These are phyloP conservation scores for Hypomyces rosellus DNA, from an alignment of 2,329 filamentous ascomycete species.

Conservation along the genomic window DNA sequence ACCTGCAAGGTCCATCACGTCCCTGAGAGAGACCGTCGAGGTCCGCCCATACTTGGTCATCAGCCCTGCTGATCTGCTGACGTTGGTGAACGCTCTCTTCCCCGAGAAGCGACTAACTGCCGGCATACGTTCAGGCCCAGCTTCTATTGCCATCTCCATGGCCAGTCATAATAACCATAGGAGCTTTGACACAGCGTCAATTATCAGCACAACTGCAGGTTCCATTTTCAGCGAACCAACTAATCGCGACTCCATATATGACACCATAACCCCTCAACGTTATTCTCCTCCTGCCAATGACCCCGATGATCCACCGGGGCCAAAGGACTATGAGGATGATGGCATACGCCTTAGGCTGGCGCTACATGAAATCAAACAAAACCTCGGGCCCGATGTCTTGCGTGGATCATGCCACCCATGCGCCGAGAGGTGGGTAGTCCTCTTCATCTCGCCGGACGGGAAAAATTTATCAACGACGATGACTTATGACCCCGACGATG, in stretches of 20 bases:
- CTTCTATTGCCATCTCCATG: conserved; percentile 60
- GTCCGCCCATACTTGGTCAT: conserved; percentile 76
- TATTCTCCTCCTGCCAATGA: conserved; percentile 49
- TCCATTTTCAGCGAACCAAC: conserved; percentile 65
- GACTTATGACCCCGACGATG: conserved; percentile 63
- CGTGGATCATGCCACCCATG: conserved; percentile 71
- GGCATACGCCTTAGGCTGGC: conserved; percentile 60
- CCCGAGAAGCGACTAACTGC: conserved; percentile 63
- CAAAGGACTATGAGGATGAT: conserved; percentile 55
- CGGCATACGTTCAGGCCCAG: conserved; percentile 59
- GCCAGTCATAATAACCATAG: conserved; percentile 40
- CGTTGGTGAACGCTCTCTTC: conserved; percentile 76
- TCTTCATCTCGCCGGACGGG: conserved; percentile 72
- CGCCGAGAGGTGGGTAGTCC: conserved; percentile 73
- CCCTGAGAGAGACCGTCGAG: conserved; percentile 67
- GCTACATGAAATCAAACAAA: conserved; percentile 64
- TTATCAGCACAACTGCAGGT: conserved; percentile 66
- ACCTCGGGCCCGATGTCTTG: conserved; percentile 56
- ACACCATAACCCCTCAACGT: conserved; percentile 45
- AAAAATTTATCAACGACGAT: conserved; percentile 63
- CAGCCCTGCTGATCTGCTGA: conserved; percentile 71
- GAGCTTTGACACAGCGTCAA: conserved; percentile 60
- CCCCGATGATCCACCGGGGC: conserved; percentile 34
- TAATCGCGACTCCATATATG: conserved; percentile 58
- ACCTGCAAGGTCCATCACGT: conserved; percentile 65